phyloP scores from a whole-genome alignment of 768 basidiomycete genomes.

The Leccinum aurantiacum region DNA sequence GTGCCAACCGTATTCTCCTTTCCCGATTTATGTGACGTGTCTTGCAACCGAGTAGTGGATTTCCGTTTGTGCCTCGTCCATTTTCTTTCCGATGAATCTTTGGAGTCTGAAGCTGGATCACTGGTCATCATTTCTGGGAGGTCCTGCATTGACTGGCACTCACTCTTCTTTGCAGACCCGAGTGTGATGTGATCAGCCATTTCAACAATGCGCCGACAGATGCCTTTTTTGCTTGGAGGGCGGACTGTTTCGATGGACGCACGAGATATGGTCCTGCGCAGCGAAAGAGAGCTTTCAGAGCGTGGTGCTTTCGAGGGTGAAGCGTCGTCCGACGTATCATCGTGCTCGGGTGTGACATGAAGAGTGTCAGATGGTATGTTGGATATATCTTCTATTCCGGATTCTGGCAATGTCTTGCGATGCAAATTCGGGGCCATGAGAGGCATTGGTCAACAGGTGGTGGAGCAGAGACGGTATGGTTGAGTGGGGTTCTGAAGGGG shows the following conservation, averaged over 20 bases:
- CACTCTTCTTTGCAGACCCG: slow-evolving; percentile 7
- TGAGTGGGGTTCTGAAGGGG: background rate
- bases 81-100: background rate
- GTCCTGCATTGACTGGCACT: background rate
- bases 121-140: background rate
- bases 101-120: background rate
- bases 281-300: slow-evolving; percentile 2
- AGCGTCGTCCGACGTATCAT: background rate
- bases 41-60: no score
- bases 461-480: background rate
- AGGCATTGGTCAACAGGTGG: background rate
- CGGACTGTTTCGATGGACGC: slow-evolving; percentile 19
- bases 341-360: background rate
- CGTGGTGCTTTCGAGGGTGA: slow-evolving; percentile 2
- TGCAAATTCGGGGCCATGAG: background rate
- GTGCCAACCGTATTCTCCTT: no score
- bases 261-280: slow-evolving; percentile 21
- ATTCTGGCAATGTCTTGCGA: slow-evolving; percentile 3
- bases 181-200: slow-evolving; percentile 9
- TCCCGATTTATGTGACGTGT: no score
- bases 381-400: background rate
- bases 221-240: slow-evolving; percentile 3
- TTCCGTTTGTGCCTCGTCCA: no score
- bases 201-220: slow-evolving; percentile 18
- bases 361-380: background rate